phyloP scores from a whole-genome alignment of 768 basidiomycete species.

The Infundibulicybe gibba region DNA sequence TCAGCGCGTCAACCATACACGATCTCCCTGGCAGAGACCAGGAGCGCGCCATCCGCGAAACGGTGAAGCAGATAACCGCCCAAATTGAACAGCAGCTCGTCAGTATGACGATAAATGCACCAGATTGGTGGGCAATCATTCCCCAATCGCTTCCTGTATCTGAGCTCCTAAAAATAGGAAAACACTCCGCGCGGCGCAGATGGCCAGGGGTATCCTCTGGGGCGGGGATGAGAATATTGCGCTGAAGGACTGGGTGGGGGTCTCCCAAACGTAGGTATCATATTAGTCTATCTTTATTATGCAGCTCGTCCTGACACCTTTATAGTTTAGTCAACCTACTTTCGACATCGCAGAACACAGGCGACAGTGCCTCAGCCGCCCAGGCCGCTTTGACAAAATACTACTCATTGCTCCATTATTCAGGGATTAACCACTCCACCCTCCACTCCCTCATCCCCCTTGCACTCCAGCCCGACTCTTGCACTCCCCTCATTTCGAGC shows the following conservation, averaged over 20 bases:
- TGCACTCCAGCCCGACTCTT: constrained; percentile 5
- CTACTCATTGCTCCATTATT: constrained; percentile 24
- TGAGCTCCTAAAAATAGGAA: constrained; percentile 39
- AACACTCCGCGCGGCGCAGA: constrained; percentile 52
- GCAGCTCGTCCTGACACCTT: constrained; percentile 18
- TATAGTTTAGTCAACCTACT: too few relatives aligned
- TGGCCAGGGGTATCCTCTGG: constrained; percentile 58
- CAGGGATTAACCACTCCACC: constrained; percentile 34
- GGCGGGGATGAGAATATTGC: constrained; percentile 40
- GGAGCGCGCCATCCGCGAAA: constrained; percentile 33
- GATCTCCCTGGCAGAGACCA: constrained; percentile 36
- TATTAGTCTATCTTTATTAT: background rate
- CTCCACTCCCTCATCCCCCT: constrained; percentile 13
- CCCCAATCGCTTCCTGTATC: background rate
- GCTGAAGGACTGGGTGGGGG: constrained; percentile 46
- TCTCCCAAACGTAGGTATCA: constrained; percentile 52
- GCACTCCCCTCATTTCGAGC: constrained; percentile 25
- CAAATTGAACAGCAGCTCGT: constrained; percentile 44
- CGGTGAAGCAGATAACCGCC: constrained; percentile 56
- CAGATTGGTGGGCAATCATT: constrained; percentile 52
- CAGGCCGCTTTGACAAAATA: constrained; percentile 44
- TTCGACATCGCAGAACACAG: too few relatives aligned
- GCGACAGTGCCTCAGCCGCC: too few relatives aligned
- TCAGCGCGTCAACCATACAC: constrained; percentile 42
- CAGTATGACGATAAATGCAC: constrained; percentile 59